Base-by-base conservation (phyloP, 441 rosid genomes). In the Macaranga tanarius region DNA sequence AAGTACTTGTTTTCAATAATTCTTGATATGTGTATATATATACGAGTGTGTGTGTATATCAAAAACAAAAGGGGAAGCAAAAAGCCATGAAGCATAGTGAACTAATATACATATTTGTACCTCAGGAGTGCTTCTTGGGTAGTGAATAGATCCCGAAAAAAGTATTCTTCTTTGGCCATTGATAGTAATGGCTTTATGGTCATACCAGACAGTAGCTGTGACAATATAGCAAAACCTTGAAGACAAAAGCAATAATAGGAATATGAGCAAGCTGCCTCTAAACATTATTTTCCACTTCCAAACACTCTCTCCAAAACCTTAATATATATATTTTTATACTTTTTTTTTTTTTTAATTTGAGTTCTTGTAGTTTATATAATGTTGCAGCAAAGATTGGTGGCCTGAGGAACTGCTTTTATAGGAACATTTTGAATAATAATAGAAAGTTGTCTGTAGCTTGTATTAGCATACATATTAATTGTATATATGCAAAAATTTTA, bases 91-190 rank as follows among this genome's bases (percentile, higher is more conserved):
- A 34, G 6, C 3, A 23, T 9, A 58, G 62, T 28, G 26, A 66
- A 74, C 22, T 54, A 51, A 23, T 3, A 34, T 7, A 34, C 6
- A 5, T 34, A 34, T n/a, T 10, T 19, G 31, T 80, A 86, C 87
- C 79, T 86, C 84, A 31, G 89, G 87, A 12, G 89, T 86, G 80
- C 89, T 86, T 78, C 89, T 77, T 9, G 84, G 84, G 59, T 81
- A 81, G 52, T 81, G 84, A 71, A 81, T 77, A 28, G 84, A 80
- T 5, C 89, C 89, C 3, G 89, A 84, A 72, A 86, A 38, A 20
- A 86, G 86, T 55, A 86, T 86, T 77, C 83, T 79, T 73, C 87
- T 79, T 69, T 84, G 81, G 75, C 87, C 87, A 81, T 86, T 77
- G 61, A 86, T 73, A 28, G 76, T 34, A 58, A 86, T 66, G n/a